phyloP scores from a whole-genome alignment of 73 alveolate species.

The Symbiodinium pilosum region DNA sequence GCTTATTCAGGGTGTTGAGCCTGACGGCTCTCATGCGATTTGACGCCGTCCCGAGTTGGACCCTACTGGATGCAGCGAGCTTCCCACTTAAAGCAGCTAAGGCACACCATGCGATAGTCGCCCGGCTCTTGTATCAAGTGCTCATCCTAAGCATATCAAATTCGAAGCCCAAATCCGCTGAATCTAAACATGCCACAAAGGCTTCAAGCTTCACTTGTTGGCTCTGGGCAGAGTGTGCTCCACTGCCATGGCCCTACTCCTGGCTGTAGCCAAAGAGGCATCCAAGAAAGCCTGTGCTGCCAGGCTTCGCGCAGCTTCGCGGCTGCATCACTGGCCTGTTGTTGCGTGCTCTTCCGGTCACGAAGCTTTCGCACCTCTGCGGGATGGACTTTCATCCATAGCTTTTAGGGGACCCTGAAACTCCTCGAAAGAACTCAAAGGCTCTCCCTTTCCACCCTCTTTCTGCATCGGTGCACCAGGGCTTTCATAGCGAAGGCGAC shows the following conservation, averaged over 20 bases:
- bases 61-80: neutral
- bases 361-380: constrained; percentile 62
- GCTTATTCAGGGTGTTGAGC: constrained; percentile 57
- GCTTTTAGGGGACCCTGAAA: no score
- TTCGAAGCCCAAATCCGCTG: no score
- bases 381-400: no score
- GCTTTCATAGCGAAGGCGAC: neutral
- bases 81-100: neutral
- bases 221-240: no score
- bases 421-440: no score
- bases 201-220: no score
- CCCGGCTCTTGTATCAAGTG: constrained; percentile 32
- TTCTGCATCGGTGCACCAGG: neutral
- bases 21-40: neutral
- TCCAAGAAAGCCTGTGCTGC: neutral
- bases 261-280: no score
- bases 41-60: neutral
- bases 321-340: constrained; percentile 44
- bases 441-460: neutral
- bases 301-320: constrained; percentile 28
- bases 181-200: no score
- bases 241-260: no score
- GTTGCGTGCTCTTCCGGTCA: constrained; percentile 36
- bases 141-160: constrained; percentile 9
- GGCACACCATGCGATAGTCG: constrained; percentile 39